Conservation (phyloP, 1,284 basidiomycete genomes). For the Tilletiopsis washingtonensis region DNA sequence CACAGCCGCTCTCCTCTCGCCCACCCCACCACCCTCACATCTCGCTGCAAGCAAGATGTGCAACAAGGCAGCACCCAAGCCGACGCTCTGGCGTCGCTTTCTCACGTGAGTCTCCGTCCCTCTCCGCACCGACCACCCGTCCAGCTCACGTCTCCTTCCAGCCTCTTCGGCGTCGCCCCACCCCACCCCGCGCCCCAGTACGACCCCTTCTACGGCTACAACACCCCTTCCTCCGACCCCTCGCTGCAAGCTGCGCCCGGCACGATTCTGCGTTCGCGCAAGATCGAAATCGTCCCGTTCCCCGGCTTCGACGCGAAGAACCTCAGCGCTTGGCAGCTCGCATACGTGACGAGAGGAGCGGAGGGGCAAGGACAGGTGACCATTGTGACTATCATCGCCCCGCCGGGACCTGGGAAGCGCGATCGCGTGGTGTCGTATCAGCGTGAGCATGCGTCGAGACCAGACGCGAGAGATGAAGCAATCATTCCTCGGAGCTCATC, state of each 20-base stretch:
- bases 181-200: too few relatives aligned
- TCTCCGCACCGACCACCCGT: too few relatives aligned
- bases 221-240: conserved; percentile 9
- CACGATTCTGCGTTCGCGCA: conserved; percentile 20
- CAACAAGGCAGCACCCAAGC: too few relatives aligned
- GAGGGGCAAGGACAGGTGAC: conserved; percentile 22
- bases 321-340: conserved; percentile 24
- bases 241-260: conserved; percentile 16
- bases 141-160: too few relatives aligned
- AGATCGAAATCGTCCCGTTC: conserved; percentile 19
- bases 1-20: too few relatives aligned
- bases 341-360: conserved; percentile 22
- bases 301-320: conserved; percentile 20
- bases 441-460: not conserved
- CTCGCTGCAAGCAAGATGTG: too few relatives aligned
- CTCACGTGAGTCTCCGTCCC: too few relatives aligned
- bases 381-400: conserved; percentile 20
- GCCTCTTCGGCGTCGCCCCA: too few relatives aligned
- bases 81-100: too few relatives aligned
- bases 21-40: too few relatives aligned
- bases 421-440: conserved; percentile 13
- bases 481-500: too few relatives aligned
- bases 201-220: conserved; percentile 29
- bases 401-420: conserved; percentile 18
- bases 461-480: not conserved